Conservation (phyloP, 768 basidiomycete genomes). For the Asterophora lycoperdoides region DNA sequence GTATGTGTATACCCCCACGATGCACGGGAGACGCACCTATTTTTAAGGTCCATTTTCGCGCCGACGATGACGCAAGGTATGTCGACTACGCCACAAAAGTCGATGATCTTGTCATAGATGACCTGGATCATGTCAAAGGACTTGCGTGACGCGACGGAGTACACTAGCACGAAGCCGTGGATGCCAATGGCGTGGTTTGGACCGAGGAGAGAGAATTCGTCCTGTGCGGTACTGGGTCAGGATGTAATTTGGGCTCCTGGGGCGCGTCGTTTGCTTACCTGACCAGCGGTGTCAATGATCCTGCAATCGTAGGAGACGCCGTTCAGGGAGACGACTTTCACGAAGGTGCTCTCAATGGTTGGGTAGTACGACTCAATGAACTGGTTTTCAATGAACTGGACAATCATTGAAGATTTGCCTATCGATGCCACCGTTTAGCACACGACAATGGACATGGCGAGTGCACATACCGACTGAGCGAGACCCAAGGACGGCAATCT, state of each 20-base stretch:
- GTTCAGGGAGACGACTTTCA: constrained; percentile 71
- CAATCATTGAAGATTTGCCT: constrained; percentile 92
- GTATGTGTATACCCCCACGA: constrained; percentile 5
- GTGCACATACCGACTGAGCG: constrained; percentile 71
- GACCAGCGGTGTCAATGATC: constrained; percentile 94
- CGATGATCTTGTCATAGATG: constrained; percentile 88
- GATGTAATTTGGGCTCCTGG: constrained; percentile 7
- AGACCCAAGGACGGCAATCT: constrained; percentile 80
- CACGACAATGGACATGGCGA: constrained; percentile 15
- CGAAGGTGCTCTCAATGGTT: constrained; percentile 79
- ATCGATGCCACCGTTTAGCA: constrained; percentile 14
- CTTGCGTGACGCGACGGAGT: constrained; percentile 79
- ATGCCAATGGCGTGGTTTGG: constrained; percentile 90
- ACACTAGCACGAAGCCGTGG: constrained; percentile 92
- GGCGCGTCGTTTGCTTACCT: constrained; percentile 46
- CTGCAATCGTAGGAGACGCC: constrained; percentile 87
- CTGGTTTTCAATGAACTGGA: constrained; percentile 82
- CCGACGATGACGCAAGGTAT: constrained; percentile 93
- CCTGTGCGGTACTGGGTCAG: constrained; percentile 40
- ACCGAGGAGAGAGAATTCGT: constrained; percentile 87
- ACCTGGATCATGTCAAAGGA: constrained; percentile 90
- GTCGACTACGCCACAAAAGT: constrained; percentile 75
- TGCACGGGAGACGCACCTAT: constrained; percentile 48
- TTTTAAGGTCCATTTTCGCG: constrained; percentile 76
- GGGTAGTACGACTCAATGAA: constrained; percentile 90